Evolutionary conservation across 2,329 filamentous ascomycete species (phyloP), one percentile per base, ranked within the genome.

Genomic region (Hypoxylon sp.): DNA sequence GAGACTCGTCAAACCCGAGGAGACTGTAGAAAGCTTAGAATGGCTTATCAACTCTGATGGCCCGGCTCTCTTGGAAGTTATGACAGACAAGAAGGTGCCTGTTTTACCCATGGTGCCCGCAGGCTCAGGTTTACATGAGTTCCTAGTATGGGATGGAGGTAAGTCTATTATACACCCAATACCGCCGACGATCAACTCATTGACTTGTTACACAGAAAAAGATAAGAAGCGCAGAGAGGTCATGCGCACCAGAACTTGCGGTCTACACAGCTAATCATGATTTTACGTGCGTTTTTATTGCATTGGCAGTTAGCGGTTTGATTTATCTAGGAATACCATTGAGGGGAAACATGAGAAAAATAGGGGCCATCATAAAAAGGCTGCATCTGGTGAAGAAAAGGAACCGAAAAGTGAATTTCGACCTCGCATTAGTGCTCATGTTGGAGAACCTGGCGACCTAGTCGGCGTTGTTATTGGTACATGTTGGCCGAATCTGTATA

Each of bases 21-120:
- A 97, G 66, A 87, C 97, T 5, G 87, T 90, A 64, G 91, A 91
- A 51, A 90, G 89, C 76, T 85, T 99, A 71, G 89, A 92, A 82
- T 98, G 96, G 94, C 87, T 98, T 79, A 92, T 98, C 74, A 88
- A 94, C 76, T 90, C 89, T 5, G 92, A 98, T 31, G 96, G 95
- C n/a, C 96, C 96, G 20, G 95, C 95, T 44, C 87, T 98, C 71
- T 86, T 99, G 67, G 95, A 98, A 83, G 92, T 99, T 60, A 87
- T 97, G 58, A 96, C 93, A 3, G 96, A 98, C 81, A 91, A 91
- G 84, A 92, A 96, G 88, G 91, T 96, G 27, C 95, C 95, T 51
- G 95, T 99, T n/a, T 84, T 98, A 77, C 96, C 96, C 40, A 98
- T 98, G 96, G 96, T 99, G 51, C 95, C 95, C 2, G 91, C 89